phyloP scores from a whole-genome alignment of 1,139 yeast species.

The Pneumocystis canis region DNA sequence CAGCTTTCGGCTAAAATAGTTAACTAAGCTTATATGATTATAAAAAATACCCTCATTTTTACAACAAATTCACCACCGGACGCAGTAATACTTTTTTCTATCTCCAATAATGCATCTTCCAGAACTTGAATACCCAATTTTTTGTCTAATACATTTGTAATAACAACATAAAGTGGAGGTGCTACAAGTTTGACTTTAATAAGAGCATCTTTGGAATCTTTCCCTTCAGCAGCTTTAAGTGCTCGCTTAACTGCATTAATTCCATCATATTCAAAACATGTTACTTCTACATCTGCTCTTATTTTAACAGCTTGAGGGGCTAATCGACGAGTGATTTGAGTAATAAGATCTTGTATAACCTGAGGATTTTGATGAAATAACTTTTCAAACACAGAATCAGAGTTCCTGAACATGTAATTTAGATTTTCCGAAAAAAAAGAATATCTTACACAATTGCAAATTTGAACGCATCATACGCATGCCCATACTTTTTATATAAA shows the following conservation, averaged over 20 bases:
- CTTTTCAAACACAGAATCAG: slow-evolving; percentile 68
- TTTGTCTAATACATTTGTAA: slow-evolving; percentile 87
- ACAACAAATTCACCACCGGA: slow-evolving; percentile 82
- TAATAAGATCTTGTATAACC: slow-evolving; percentile 17
- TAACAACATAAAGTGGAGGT: slow-evolving; percentile 88
- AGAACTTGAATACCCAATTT: slow-evolving; percentile 69
- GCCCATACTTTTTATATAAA: slow-evolving; percentile 84
- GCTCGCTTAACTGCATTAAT: slow-evolving; percentile 92
- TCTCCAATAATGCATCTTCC: slow-evolving; percentile 63
- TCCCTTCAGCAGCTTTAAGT: slow-evolving; percentile 68
- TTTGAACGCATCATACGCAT: slow-evolving; percentile 94
- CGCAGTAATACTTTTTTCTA: slow-evolving; percentile 50
- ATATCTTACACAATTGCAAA: slow-evolving; percentile 56
- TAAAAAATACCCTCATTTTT: slow-evolving; percentile 44
- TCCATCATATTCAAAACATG: slow-evolving; percentile 95
- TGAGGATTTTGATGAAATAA: slow-evolving; percentile 49
- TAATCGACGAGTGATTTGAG: slow-evolving; percentile 63
- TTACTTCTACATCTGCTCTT: slow-evolving; percentile 94
- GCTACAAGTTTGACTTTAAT: slow-evolving; percentile 92
- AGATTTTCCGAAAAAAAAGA: background rate
- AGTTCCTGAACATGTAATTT: slow-evolving; percentile 28
- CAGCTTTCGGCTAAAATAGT: slow-evolving; percentile 68
- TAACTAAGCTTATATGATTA: background rate
- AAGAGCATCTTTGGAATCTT: slow-evolving; percentile 65
- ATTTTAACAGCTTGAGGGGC: slow-evolving; percentile 97